phyloP scores from a whole-genome alignment of 2,329 filamentous ascomycete genomes.

The Colletotrichum magnum region DNA sequence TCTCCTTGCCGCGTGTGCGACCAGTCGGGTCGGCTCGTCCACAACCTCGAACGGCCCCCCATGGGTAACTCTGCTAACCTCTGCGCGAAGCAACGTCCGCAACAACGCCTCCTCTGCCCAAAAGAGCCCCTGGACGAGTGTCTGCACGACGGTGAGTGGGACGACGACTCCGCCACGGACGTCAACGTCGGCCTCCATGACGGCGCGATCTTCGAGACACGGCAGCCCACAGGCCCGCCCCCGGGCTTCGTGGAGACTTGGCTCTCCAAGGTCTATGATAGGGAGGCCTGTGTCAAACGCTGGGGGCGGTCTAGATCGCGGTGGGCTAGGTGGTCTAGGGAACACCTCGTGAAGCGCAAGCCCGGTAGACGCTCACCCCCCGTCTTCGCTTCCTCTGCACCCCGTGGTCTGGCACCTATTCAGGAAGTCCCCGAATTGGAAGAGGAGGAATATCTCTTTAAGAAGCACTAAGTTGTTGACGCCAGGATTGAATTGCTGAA shows the following conservation, averaged over 20 bases:
- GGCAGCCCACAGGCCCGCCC: not conserved
- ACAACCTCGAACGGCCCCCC: not conserved
- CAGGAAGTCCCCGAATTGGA: not conserved
- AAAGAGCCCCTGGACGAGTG: slow-evolving; percentile 8
- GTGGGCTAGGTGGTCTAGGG: slow-evolving; percentile 8
- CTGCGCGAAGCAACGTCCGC: too few species aligned
- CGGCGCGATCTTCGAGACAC: not conserved
- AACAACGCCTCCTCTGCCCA: not conserved
- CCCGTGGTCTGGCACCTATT: not conserved
- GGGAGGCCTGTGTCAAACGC: not conserved
- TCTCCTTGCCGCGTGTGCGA: slow-evolving; percentile 24
- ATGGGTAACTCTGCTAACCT: not conserved
- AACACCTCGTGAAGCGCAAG: not conserved
- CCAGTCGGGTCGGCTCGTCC: not conserved
- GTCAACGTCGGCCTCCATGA: not conserved
- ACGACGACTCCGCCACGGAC: not conserved
- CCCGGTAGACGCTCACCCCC: not conserved
- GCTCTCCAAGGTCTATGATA: not conserved
- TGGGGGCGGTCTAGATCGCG: not conserved
- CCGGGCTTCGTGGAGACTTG: not conserved
- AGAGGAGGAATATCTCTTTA: not conserved
- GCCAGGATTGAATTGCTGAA: too few species aligned
- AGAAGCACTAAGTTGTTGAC: not conserved
- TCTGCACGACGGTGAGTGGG: slow-evolving; percentile 6
- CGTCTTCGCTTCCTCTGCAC: not conserved